Evolutionary conservation across 768 basidiomycete genomes (phyloP), one percentile per base, ranked within the genome.

Genomic region (Strobilomyces confusus): DNA sequence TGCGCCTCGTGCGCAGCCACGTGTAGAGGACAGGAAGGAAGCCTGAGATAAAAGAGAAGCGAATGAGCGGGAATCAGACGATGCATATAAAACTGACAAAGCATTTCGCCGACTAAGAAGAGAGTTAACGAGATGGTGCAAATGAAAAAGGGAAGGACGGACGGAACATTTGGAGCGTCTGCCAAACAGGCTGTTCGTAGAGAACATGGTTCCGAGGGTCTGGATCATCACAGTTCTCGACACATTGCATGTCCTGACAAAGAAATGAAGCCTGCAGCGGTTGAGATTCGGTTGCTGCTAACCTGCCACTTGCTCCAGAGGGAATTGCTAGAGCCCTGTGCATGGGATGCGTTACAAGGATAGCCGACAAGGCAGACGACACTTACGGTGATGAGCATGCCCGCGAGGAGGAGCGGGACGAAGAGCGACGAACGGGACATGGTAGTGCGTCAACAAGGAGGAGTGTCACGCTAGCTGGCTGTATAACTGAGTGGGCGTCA

Each of bases 111-210:
- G 71, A 93, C 88, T 91, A 64, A 53, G 48, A 58, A 69, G 65
- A 73, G 69, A 59, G 76, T 79, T 59, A 74, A 57, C n/a, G 52
- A 17, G 44, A 33, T 40, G 49, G 48, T 45, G 56, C 43, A 40
- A 5, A 49, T 38, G 23, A 50, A 51, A 54, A 57, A 64, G 51
- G 46, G 58, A 56, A 43, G 42, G 41, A 80, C 87, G 70, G 65
- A 90, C 88, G 77, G 72, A 91, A 92, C 89, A 92, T 93, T 70
- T 91, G 89, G 37, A 92, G 78, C 14, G 84, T 91, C 71, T 93
- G 91, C 89, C 92, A 89, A 23, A 95, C 92, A 5, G 93, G 94
- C 69, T 98, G 95, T 65, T 98, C 94, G 68, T 89, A 98, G 29
- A 91, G 79, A 45, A 93, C 77, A 50, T 80, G 83, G 33, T 75